Conservation (phyloP, 495 filamentous ascomycete genomes). For the Tuber borchii region DNA sequence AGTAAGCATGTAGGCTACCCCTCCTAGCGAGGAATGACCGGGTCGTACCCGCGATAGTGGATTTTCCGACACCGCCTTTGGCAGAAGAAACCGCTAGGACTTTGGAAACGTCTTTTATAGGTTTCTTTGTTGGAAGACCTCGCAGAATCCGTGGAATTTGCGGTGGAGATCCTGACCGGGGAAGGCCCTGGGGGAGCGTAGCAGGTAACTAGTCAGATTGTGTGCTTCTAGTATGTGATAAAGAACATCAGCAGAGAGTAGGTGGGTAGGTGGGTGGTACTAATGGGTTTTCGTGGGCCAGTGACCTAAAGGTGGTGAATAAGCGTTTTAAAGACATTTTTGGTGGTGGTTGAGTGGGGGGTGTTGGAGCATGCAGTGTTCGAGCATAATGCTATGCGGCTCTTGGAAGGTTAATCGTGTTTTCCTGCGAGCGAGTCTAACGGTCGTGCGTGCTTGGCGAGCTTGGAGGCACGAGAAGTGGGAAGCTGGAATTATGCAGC, state of each 20-base stretch:
- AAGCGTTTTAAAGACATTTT: conserved; percentile 50
- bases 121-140: conserved; percentile 71
- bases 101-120: conserved; percentile 74
- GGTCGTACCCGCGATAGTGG: conserved; percentile 69
- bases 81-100: conserved; percentile 89
- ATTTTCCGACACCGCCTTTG: conserved; percentile 95
- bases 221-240: not conserved
- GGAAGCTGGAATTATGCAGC: no score
- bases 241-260: not conserved
- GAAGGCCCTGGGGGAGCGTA: conserved; percentile 59
- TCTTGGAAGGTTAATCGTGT: not conserved
- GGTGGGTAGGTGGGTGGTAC: conserved; percentile 46
- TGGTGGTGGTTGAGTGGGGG: conserved; percentile 31
- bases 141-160: conserved; percentile 72
- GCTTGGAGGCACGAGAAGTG: not conserved
- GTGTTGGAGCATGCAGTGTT: not conserved
- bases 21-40: conserved; percentile 6
- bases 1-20: not conserved
- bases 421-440: not conserved
- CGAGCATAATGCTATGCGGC: not conserved
- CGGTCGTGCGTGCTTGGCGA: not conserved
- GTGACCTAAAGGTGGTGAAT: conserved; percentile 57
- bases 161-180: conserved; percentile 64
- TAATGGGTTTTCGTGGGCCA: conserved; percentile 88
- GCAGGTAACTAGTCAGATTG: conserved; percentile 14